Evolutionary conservation across 129 eudicot species (phyloP), one percentile per base, ranked within the genome.

Genomic region (Saussurea involucrata): DNA sequence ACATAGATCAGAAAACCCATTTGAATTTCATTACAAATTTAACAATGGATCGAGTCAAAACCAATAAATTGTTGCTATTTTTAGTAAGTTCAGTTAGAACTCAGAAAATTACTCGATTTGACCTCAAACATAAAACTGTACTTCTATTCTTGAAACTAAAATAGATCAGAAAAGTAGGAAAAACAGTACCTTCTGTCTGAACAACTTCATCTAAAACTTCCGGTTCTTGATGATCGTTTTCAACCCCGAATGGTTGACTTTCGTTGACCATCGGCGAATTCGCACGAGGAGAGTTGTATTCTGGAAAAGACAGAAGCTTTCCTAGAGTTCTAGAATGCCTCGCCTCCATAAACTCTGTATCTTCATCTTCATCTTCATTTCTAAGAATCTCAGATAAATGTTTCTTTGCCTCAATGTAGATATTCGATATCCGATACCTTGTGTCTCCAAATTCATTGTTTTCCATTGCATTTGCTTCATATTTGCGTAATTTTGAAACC

Each of bases 321-420:
- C 97, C 99, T 49, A 95, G 84, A 37, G 96, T 75, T 86, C 87
- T 86, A 7, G 95, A 86, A 57, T 78, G 74, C 61, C 77, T 80
- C 69, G 79, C 79, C 8, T 75, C 71, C 28, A 63, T 64, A 29
- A 78, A 40, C 55, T 80, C 90, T 1, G 72, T 66, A 68, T 84
- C 77, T 32, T 78, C 91, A 36, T 84, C 77, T 32, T 78, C 91
- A 36, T 86, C 87, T 49, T 80, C 93, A 75, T 79, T 81, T 60
- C 79, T 85, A 57, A 95, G 68, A 78, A 95, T 86, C 75, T 95
- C 99, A 7, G 90, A 84, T 36, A 95, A 87, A 88, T 95, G 99
- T 69, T 87, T 92, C 92, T 88, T 95, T 29, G 97, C 97, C 83
- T 95, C 97, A 0, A 76, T 18, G 24, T 95, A 91, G 55, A 95